Evolutionary conservation across 1,284 basidiomycete species (phyloP), one percentile per base, ranked within the genome.

Genomic region (Apiotrichum domesticum): DNA sequence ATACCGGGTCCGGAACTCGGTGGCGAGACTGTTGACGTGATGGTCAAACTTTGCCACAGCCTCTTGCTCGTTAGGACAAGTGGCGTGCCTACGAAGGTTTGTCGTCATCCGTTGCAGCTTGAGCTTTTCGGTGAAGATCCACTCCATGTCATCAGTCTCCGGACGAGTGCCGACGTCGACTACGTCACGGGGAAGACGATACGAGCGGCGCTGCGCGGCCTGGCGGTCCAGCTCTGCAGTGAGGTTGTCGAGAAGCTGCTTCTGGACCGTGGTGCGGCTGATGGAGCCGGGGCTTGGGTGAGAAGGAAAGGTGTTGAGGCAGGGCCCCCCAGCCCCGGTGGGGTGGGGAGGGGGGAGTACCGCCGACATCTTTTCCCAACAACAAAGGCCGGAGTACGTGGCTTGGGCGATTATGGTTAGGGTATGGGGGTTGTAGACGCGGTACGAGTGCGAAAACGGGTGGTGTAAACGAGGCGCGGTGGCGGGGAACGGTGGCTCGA

Each of bases 181-280:
- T 21, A 48, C 47, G 47, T 49, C 47, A 32, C 47, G 35, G 37
- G 47, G 35, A 32, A 49, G 47, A 37, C 47, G 47, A 34, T 49
- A 49, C 9, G 47, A n/a, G 37, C 47, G 47, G 32, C 47, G 47
- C 35, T 49, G 47, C 4, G 47, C 14, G 14, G 47, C 47, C 47
- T 49, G 47, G 37, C 47, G 47, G 47, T 49, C 47, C 15, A 49
- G 47, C 37, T 49, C 47, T 6, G 35, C 47, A 21, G 47, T 39
- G 21, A 49, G 47, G 47, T 49, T 49, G 47, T 49, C 47, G 35
- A 49, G 47, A 14, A 49, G 47, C 47, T 49, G 47, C 11, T 49
- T 35, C 47, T 49, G 47, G 10, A 49, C 47, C 6, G 47, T 37
- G 15, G 40, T 40, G 4, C 47, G 47, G 47, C 47, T 40, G 10